A percentile compares a stretch with the other conserved stretches of the same genome.
These are phyloP conservation scores for Entonaema liquescens DNA, from an alignment of 495 filamentous ascomycete genomes.

Conservation along the genomic window DNA sequence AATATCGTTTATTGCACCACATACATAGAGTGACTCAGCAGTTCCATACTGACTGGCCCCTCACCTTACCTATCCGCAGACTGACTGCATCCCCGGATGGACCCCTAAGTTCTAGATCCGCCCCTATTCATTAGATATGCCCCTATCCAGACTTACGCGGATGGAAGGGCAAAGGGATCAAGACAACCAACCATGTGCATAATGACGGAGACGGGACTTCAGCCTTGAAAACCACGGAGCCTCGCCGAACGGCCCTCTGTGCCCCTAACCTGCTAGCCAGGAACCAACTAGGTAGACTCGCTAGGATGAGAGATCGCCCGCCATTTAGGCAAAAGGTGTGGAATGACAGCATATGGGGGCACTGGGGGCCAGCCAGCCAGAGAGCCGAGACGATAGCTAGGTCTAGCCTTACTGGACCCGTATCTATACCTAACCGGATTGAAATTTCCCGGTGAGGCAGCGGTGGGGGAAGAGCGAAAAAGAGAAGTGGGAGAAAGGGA, in stretches of 20 bases:
- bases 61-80: constrained; percentile 20
- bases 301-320: constrained; percentile 37
- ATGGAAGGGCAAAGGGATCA: constrained; percentile 1
- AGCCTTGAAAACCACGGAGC: constrained; percentile 37
- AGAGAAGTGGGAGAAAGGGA: not conserved
- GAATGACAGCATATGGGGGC: constrained; percentile 39
- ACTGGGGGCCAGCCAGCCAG: constrained; percentile 28
- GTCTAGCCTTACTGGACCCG: constrained; percentile 23
- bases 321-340: constrained; percentile 46
- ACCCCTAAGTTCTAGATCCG: constrained; percentile 26
- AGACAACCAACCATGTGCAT: constrained; percentile 3
- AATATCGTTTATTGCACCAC: constrained; percentile 11
- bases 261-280: constrained; percentile 22
- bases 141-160: constrained; percentile 1
- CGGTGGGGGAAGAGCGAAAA: constrained; percentile 17
- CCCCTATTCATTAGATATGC: constrained; percentile 16
- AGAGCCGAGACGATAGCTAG: constrained; percentile 40
- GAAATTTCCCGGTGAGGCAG: constrained; percentile 29
- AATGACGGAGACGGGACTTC: constrained; percentile 20
- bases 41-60: constrained; percentile 4
- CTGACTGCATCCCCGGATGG: constrained; percentile 22
- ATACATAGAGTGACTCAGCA: constrained; percentile 34
- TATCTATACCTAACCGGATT: constrained; percentile 32
- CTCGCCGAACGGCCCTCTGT: constrained; percentile 22
- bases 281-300: constrained; percentile 34